A percentile compares a stretch with the other conserved stretches of the same genome.
phyloP scores from a whole-genome alignment of 2,329 filamentous ascomycete genomes.

The Trichoderma sp. region DNA sequence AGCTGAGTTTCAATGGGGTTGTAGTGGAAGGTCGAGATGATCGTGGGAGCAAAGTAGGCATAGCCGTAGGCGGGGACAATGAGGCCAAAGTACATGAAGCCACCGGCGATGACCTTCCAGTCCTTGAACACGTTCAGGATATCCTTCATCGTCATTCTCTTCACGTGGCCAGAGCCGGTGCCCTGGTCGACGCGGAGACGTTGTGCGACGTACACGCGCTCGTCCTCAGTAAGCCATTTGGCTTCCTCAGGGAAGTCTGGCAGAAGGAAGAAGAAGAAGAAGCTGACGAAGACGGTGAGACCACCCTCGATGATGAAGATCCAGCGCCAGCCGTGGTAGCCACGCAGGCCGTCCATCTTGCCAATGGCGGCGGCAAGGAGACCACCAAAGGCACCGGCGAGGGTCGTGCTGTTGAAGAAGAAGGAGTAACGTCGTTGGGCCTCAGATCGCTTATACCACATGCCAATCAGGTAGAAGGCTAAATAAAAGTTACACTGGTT shows the following conservation, averaged over 20 bases:
- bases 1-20: constrained; percentile 55
- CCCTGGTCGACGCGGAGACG: constrained; percentile 69
- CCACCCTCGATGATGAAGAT: constrained; percentile 77
- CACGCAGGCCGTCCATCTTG: constrained; percentile 72
- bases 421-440: constrained; percentile 90
- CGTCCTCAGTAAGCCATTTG: constrained; percentile 69
- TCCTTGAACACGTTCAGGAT: constrained; percentile 66
- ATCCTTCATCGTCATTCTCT: constrained; percentile 57
- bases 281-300: constrained; percentile 59
- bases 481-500: not conserved
- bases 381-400: constrained; percentile 82
- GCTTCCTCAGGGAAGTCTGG: constrained; percentile 73
- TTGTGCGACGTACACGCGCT: constrained; percentile 63
- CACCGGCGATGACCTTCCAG: constrained; percentile 69
- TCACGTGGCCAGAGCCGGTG: constrained; percentile 56
- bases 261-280: constrained; percentile 66
- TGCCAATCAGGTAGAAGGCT: constrained; percentile 69
- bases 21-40: constrained; percentile 67
- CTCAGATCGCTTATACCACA: constrained; percentile 87
- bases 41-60: constrained; percentile 73
- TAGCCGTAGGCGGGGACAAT: constrained; percentile 76
- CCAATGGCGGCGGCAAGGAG: constrained; percentile 82
- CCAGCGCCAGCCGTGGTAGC: constrained; percentile 75
- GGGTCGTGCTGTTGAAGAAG: constrained; percentile 82
- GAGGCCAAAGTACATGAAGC: constrained; percentile 78